Percentiles rank a stretch among this genome's conserved stretches.
These are phyloP conservation scores for Tuber brumale DNA, from an alignment of 495 filamentous ascomycete species.

Conservation along the genomic window DNA sequence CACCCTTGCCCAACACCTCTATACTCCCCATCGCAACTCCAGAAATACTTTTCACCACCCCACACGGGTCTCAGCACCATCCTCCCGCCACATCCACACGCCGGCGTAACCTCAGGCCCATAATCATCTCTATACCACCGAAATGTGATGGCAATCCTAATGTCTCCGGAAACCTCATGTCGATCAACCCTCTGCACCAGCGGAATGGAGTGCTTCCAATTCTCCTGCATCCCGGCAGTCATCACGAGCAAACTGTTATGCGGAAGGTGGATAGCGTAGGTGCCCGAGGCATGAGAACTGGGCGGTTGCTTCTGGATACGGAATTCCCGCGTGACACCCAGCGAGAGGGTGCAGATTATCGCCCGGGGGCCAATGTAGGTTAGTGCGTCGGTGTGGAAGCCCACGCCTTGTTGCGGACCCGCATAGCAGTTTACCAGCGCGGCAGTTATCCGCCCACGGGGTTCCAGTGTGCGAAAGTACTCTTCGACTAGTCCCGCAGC, in stretches of 20 bases:
- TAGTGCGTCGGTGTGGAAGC: conserved; percentile 85
- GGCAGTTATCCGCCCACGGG: conserved; percentile 75
- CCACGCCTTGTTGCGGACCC: conserved; percentile 70
- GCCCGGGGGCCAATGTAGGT: conserved; percentile 87
- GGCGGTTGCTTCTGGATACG: conserved; percentile 52
- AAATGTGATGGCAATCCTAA: conserved; percentile 89
- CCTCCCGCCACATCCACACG: conserved; percentile 48
- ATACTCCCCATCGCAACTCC: conserved; percentile 81
- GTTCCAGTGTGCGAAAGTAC: conserved; percentile 65
- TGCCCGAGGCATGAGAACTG: conserved; percentile 60
- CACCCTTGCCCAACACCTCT: conserved; percentile 46
- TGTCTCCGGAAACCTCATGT: conserved; percentile 71
- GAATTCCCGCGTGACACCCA: conserved; percentile 87
- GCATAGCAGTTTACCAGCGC: conserved; percentile 91
- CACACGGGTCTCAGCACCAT: conserved; percentile 65
- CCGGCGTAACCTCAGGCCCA: conserved; percentile 62
- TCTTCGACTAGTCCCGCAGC: conserved; percentile 51
- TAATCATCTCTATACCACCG: conserved; percentile 72
- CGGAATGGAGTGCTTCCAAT: conserved; percentile 71
- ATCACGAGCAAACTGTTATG: conserved; percentile 91
- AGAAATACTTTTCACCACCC: conserved; percentile 79
- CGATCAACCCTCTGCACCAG: conserved; percentile 68
- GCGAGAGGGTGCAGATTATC: conserved; percentile 79
- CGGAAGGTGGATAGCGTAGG: conserved; percentile 83
- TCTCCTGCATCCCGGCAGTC: conserved; percentile 86